Percentiles rank a stretch among this genome's conserved stretches.
These are phyloP conservation scores for Kodamaea alishanica DNA, from an alignment of 1,139 yeast genomes.

Conservation along the genomic window DNA sequence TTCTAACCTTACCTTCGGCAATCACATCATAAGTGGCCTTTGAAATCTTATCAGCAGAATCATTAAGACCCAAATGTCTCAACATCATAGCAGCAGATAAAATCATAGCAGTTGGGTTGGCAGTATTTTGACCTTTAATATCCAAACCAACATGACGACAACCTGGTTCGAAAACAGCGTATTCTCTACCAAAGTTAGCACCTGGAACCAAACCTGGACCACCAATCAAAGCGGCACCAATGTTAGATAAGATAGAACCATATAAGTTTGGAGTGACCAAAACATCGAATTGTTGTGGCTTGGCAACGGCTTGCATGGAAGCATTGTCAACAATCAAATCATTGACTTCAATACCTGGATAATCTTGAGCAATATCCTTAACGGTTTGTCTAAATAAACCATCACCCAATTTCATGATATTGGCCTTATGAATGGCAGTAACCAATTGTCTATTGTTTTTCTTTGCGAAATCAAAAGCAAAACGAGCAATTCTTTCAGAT, in stretches of 20 bases:
- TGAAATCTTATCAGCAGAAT: slow-evolving; percentile 80
- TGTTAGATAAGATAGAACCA: slow-evolving; percentile 95
- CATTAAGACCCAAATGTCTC: slow-evolving; percentile 89
- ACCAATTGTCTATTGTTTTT: slow-evolving; percentile 90
- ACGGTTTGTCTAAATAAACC: slow-evolving; percentile 96
- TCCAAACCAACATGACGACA: slow-evolving; percentile 99
- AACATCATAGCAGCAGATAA: slow-evolving; percentile 86
- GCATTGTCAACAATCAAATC: slow-evolving; percentile 99
- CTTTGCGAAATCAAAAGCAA: slow-evolving; percentile 93
- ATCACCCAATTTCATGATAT: slow-evolving; percentile 98
- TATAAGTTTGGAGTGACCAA: slow-evolving; percentile 97
- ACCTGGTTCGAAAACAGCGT: slow-evolving; percentile 98
- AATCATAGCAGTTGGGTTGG: slow-evolving; percentile 98
- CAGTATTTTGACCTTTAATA: slow-evolving; percentile 89
- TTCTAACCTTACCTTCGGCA: slow-evolving; percentile 77
- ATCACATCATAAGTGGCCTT: slow-evolving; percentile 86
- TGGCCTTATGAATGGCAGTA: slow-evolving; percentile 98
- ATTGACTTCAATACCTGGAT: slow-evolving; percentile 78
- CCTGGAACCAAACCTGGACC: slow-evolving; percentile 99
- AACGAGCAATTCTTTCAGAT: slow-evolving; percentile 96
- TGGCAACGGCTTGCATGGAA: slow-evolving; percentile 98
- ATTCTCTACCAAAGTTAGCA: slow-evolving; percentile 96
- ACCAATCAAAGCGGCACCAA: slow-evolving; percentile 97
- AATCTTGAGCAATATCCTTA: slow-evolving; percentile 84
- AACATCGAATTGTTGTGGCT: slow-evolving; percentile 97